These are phyloP conservation scores for Leccinum barrowsii DNA, from an alignment of 768 basidiomycete genomes.

Conservation along the genomic window DNA sequence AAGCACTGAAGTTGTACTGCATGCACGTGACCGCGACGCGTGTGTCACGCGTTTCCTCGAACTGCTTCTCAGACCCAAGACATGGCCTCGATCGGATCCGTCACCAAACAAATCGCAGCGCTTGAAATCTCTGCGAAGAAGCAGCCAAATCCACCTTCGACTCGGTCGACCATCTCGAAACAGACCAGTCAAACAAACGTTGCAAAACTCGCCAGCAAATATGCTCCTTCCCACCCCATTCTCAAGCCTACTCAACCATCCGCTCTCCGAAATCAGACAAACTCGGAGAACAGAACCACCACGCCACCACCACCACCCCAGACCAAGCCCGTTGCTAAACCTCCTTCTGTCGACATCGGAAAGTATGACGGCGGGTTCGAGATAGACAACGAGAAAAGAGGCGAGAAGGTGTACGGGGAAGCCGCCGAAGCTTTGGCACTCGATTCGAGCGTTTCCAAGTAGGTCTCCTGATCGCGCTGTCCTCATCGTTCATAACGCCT, in stretches of 20 bases:
- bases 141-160: conserved; percentile 31
- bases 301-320: conserved; percentile 14
- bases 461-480: conserved; percentile 21
- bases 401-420: conserved; percentile 70
- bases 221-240: conserved; percentile 56
- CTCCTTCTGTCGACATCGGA: conserved; percentile 65
- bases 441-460: conserved; percentile 76
- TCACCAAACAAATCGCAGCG: conserved; percentile 67
- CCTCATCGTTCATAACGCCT: background rate
- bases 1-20: background rate
- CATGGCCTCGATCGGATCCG: conserved; percentile 47
- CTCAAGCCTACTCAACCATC: conserved; percentile 35
- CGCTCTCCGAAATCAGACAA: conserved; percentile 41
- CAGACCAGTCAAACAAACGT: conserved; percentile 59
- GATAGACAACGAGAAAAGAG: conserved; percentile 76
- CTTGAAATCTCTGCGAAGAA: conserved; percentile 61
- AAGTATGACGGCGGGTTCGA: conserved; percentile 97
- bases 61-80: background rate
- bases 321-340: conserved; percentile 20
- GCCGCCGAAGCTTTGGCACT: conserved; percentile 79
- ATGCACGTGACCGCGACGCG: conserved; percentile 30
- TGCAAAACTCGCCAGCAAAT: conserved; percentile 72
- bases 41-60: conserved; percentile 8
- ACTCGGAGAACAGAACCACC: conserved; percentile 23
- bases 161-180: conserved; percentile 42